A percentile compares a stretch with the other conserved stretches of the same genome.
Conservation (phyloP, 2,329 filamentous ascomycete genomes). For the Sclerotinia glacialis region DNA sequence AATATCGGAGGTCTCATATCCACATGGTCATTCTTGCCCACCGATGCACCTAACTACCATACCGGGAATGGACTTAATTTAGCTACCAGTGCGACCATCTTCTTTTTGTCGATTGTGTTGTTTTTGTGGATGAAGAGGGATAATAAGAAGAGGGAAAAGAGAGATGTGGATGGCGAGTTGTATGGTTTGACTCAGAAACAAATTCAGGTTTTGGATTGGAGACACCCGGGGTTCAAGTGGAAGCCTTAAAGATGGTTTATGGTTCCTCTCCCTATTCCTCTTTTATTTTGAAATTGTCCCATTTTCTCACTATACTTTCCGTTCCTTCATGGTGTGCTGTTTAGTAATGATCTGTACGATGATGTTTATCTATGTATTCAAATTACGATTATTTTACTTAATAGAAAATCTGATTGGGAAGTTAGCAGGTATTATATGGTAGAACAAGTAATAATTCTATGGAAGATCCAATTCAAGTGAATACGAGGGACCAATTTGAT, state of each 20-base stretch:
- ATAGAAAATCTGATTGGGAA: too few relatives aligned
- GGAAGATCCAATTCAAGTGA: too few relatives aligned
- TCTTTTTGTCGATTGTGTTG: conserved; percentile 50
- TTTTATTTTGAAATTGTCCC: too few relatives aligned
- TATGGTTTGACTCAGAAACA: conserved; percentile 51
- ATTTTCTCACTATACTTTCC: too few relatives aligned
- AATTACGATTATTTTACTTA: too few relatives aligned
- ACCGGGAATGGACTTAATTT: conserved; percentile 72
- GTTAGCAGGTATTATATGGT: too few relatives aligned
- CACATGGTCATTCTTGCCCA: conserved; percentile 63
- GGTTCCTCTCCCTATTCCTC: too few relatives aligned
- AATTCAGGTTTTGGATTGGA: conserved; percentile 63
- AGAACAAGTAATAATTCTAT: too few relatives aligned
- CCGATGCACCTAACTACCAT: conserved; percentile 62
- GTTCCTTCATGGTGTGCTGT: neutral
- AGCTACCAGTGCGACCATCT: conserved; percentile 55
- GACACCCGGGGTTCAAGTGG: conserved; percentile 65
- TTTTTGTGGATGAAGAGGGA: conserved; percentile 61
- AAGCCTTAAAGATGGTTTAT: conserved; percentile 36
- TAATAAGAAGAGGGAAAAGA: conserved; percentile 56
- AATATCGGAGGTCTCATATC: conserved; percentile 68
- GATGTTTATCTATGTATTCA: too few relatives aligned
- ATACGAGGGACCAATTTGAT: too few relatives aligned
- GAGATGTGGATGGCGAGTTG: conserved; percentile 55
- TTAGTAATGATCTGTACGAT: neutral